Conservation (phyloP, 495 filamentous ascomycete species). For the Penicillium riverlandense region DNA sequence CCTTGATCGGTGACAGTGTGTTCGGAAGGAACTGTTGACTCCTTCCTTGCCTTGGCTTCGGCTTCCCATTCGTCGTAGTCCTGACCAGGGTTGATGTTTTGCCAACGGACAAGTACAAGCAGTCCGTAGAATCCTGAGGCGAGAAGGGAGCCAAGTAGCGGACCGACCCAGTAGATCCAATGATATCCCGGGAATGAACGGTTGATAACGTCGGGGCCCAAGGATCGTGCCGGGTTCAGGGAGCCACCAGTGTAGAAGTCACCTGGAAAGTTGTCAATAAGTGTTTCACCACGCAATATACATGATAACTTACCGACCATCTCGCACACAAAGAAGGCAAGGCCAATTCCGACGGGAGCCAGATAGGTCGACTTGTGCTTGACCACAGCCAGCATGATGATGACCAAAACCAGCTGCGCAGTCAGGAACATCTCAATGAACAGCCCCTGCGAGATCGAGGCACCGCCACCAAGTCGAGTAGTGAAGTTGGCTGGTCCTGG, state of each 20-base stretch:
- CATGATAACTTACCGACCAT: conserved; percentile 44
- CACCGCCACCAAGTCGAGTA: conserved; percentile 50
- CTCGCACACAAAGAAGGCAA: conserved; percentile 64
- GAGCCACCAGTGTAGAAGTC: conserved; percentile 67
- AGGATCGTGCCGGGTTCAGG: conserved; percentile 66
- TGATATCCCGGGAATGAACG: conserved; percentile 50
- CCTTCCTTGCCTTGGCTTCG: conserved; percentile 15
- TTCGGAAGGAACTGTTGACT: conserved; percentile 4
- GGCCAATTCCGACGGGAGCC: conserved; percentile 71
- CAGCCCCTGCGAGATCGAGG: conserved; percentile 57
- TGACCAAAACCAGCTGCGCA: conserved; percentile 65
- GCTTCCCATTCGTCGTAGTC: conserved; percentile 44
- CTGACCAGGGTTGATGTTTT: conserved; percentile 72
- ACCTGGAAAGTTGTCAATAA: conserved; percentile 26
- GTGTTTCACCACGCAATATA: too few species aligned
- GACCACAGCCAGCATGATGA: conserved; percentile 78
- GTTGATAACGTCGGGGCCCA: conserved; percentile 64
- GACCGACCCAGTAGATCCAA: conserved; percentile 60
- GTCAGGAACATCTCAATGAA: conserved; percentile 82
- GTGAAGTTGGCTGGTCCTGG: conserved; percentile 55
- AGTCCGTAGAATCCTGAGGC: conserved; percentile 63
- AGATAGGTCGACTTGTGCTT: conserved; percentile 76
- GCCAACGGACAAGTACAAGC: conserved; percentile 62
- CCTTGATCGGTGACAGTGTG: conserved; percentile 5
- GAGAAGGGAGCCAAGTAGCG: conserved; percentile 55